Base-by-base conservation (phyloP, 305 asterid species). In the Rubia balearica region DNA sequence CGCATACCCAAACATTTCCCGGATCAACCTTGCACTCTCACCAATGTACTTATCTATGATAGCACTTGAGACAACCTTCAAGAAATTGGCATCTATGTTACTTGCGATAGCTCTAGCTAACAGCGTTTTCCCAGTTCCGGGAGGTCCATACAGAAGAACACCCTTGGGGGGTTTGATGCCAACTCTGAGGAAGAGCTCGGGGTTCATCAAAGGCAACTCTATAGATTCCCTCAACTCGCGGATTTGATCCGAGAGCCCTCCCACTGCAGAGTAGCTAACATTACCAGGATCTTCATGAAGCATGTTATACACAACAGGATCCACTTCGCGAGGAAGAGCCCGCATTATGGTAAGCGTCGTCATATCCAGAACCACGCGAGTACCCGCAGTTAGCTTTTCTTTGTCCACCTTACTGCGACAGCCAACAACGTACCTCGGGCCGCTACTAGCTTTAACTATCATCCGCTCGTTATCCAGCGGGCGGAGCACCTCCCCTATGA, bases 381-480 rank as follows among this genome's bases (percentile, higher is more conserved):
- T 93, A 74, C 87, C 89, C 0, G 89, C 73, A 70, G 96, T 90
- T 33, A 93, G 88, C 78, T 93, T 93, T 70, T 89, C 96, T 77
- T 90, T 93, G 89, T 90, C 98, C 73, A 93, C 97, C 84, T 93
- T 93, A 77, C 76, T 93, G 80, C 98, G 94, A 76, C 97, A 93
- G 9, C 98, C 98, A 72, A 93, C 98, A 65, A 90, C 98, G 74
- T 93, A 93, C 84, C 98, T 85, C 2, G 97, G 98, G 60, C 98
- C 98, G 40, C 97, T 93, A 85, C 97, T 90, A 45, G 97, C 97
- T 85, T 93, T 93, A 71, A 93, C 97, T 53, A 93, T 93, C 92
- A 92, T 84, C 2, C 97, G 96, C 72, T 93, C 97, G 71, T 85
- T 91, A 80, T 93, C 98, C 78, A 90, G 86, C 24, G 97, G 97